Conservation (phyloP, 805 yeast genomes). For the Peterozyma toletana region DNA sequence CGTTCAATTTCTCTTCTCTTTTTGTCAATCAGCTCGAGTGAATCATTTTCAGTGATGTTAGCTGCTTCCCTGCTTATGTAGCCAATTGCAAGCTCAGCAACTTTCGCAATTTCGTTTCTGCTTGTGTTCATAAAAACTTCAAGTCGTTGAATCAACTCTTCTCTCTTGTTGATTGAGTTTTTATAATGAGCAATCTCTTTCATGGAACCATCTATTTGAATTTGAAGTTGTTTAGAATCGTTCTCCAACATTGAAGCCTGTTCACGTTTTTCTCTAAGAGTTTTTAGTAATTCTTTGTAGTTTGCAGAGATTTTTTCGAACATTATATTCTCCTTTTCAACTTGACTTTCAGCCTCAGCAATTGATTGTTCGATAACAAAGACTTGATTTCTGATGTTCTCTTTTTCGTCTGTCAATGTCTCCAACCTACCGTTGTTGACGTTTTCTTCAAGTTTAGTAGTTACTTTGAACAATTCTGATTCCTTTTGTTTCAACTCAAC, state of each 20-base stretch:
- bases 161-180: constrained; percentile 15
- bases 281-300: constrained; percentile 10
- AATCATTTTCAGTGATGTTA: constrained; percentile 27
- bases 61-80: constrained; percentile 45
- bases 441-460: constrained; percentile 33
- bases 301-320: neutral
- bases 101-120: constrained; percentile 4
- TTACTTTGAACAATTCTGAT: constrained; percentile 19
- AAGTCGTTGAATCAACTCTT: constrained; percentile 18
- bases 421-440: constrained; percentile 33
- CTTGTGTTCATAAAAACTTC: constrained; percentile 21
- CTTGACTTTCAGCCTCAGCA: constrained; percentile 1
- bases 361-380: constrained; percentile 14
- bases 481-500: constrained; percentile 14
- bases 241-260: constrained; percentile 17
- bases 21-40: constrained; percentile 37
- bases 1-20: constrained; percentile 40
- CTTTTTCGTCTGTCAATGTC: constrained; percentile 25
- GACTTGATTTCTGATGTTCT: constrained; percentile 22
- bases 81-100: constrained; percentile 22
- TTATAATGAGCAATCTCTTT: constrained; percentile 11
- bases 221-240: constrained; percentile 6
- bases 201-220: constrained; percentile 14
- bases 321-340: neutral
- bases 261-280: constrained; percentile 11